Evolutionary conservation across 331 rosid species (phyloP).

Genomic region (Prunus yedoensis): DNA sequence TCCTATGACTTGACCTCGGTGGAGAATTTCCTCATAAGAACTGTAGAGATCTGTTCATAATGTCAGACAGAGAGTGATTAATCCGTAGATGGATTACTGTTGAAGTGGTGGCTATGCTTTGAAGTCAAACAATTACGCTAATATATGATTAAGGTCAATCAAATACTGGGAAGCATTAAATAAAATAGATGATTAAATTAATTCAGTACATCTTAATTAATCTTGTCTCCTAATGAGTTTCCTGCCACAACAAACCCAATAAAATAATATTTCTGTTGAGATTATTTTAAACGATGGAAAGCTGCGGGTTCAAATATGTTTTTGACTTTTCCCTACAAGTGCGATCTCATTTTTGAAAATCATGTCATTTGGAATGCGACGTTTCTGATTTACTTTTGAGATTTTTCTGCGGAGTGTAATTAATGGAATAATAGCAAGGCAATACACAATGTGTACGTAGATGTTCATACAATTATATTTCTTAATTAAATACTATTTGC

Average conservation of each 20-base stretch:
- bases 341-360: not conserved
- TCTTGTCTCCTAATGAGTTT: not conserved
- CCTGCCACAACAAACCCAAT: not conserved
- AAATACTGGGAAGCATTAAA: not conserved
- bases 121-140: not conserved
- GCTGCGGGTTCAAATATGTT: not conserved
- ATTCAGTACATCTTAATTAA: not conserved
- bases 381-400: not conserved
- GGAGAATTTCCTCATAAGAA: not conserved
- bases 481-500: not conserved
- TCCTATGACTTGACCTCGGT: slow-evolving; percentile 1
- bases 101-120: not conserved
- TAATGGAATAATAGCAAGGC: not conserved
- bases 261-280: no score
- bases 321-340: not conserved
- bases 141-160: not conserved
- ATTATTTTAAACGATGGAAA: not conserved
- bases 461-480: not conserved
- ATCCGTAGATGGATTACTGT: not conserved
- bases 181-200: not conserved
- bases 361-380: not conserved
- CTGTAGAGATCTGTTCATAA: not conserved
- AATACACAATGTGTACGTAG: not conserved
- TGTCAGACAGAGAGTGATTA: not conserved
- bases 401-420: not conserved